These are phyloP conservation scores for Podospora comata DNA, from an alignment of 495 filamentous ascomycete species.

Conservation along the genomic window DNA sequence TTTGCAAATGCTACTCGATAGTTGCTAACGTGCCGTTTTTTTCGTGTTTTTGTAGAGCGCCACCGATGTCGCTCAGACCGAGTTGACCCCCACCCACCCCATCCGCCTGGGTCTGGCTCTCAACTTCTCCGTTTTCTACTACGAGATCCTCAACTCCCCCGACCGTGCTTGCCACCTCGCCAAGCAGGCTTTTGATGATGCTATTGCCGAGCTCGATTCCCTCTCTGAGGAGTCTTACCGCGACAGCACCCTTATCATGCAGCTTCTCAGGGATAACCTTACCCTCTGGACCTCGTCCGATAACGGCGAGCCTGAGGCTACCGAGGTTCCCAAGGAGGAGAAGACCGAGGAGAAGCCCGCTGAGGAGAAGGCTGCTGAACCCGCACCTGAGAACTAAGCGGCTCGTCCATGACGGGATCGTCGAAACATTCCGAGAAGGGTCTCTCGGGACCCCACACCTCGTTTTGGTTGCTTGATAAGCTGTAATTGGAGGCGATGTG, in stretches of 20 bases:
- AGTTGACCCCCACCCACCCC: conserved; percentile 96
- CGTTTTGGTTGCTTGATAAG: not conserved
- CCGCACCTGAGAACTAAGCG: conserved; percentile 41
- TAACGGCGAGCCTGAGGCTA: conserved; percentile 72
- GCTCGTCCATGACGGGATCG: conserved; percentile 3
- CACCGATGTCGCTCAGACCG: conserved; percentile 96
- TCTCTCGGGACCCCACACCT: conserved; percentile 2
- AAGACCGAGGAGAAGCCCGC: conserved; percentile 55
- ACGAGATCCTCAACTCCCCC: conserved; percentile 98
- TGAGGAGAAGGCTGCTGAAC: conserved; percentile 53
- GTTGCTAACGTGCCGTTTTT: not conserved
- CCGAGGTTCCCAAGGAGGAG: conserved; percentile 62
- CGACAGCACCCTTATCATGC: conserved; percentile 99
- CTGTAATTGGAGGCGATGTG: not conserved
- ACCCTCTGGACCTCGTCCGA: conserved; percentile 99
- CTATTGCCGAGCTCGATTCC: conserved; percentile 98
- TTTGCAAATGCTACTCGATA: not conserved
- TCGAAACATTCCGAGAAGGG: not conserved
- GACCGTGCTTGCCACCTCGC: conserved; percentile 98
- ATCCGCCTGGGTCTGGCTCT: conserved; percentile 97
- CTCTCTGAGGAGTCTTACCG: conserved; percentile 99
- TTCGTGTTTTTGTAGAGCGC: conserved; percentile 41
- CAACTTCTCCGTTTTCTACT: conserved; percentile 99
- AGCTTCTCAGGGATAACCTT: conserved; percentile 96
- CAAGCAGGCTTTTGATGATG: conserved; percentile 99